Conservation (phyloP, 2,329 filamentous ascomycete species). For the Fusarium gaditjirri region DNA sequence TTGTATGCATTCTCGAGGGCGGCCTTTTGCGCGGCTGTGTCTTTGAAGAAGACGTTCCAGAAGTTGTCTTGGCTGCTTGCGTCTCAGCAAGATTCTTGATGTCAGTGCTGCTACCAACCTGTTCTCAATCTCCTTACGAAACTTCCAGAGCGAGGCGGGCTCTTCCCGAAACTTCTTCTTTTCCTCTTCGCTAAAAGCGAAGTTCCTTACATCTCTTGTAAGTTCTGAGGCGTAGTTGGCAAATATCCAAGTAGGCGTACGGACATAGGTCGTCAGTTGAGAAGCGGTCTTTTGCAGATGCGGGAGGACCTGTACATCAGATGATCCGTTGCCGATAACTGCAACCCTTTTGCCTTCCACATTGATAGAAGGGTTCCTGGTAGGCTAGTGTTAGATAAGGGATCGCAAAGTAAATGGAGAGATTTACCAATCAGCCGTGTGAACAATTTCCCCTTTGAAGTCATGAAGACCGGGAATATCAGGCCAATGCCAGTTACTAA, state of each 20-base stretch:
- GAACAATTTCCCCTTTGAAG: constrained; percentile 62
- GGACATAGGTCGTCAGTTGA: not conserved
- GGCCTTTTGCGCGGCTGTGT: not conserved
- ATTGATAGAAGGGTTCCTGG: constrained; percentile 45
- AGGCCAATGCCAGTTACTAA: constrained; percentile 52
- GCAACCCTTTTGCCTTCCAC: constrained; percentile 56
- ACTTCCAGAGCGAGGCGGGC: not conserved
- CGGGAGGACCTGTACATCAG: constrained; percentile 50
- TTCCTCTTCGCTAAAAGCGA: not conserved
- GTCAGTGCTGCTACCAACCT: not conserved
- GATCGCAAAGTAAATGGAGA: not conserved
- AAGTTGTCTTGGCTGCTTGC: not conserved
- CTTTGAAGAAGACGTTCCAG: not conserved
- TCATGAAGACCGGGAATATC: constrained; percentile 58
- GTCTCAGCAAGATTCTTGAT: not conserved
- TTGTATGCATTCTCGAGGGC: not conserved
- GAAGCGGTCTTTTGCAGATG: not conserved
- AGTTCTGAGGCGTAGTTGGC: not conserved
- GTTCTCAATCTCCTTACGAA: not conserved
- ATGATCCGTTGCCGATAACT: constrained; percentile 63
- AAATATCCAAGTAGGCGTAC: not conserved
- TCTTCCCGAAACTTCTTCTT: not conserved
- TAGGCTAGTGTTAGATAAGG: rapidly evolving
- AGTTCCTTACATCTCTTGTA: not conserved
- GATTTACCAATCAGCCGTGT: constrained; percentile 52